Evolutionary conservation across 441 rosid species (phyloP).

Genomic region (Erodium moschatum): DNA sequence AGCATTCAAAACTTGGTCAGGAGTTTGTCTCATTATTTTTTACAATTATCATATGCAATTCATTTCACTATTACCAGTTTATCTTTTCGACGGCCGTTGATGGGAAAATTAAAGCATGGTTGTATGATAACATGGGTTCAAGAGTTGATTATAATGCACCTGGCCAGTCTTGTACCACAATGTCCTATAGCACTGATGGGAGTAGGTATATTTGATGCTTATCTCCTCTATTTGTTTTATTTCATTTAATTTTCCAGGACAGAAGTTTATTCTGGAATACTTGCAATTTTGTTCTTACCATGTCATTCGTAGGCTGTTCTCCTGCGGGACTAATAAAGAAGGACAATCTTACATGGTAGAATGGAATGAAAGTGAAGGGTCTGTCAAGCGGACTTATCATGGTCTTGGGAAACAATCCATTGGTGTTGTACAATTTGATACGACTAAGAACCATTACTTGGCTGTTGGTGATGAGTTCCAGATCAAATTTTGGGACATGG

Average conservation of each 20-base stretch:
- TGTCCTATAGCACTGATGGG: slow-evolving; percentile 79
- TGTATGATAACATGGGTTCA: slow-evolving; percentile 62
- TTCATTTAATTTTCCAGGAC: background rate
- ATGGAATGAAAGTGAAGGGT: slow-evolving; percentile 84
- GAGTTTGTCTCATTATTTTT: background rate
- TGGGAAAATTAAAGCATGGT: slow-evolving; percentile 83
- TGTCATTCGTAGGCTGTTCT: slow-evolving; percentile 43
- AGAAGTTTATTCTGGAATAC: background rate
- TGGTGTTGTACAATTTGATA: slow-evolving; percentile 65
- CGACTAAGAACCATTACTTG: slow-evolving; percentile 58
- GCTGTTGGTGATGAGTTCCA: slow-evolving; percentile 65
- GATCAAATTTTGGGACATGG: slow-evolving; percentile 74
- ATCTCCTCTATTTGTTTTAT: slow-evolving; percentile 8
- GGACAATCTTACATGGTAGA: slow-evolving; percentile 70
- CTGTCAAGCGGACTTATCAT: slow-evolving; percentile 45
- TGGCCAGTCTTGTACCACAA: slow-evolving; percentile 54
- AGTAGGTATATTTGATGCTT: slow-evolving; percentile 36
- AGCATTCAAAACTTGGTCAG: background rate
- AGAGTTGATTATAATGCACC: slow-evolving; percentile 82
- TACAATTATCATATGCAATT: background rate
- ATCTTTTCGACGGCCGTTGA: slow-evolving; percentile 70
- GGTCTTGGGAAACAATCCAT: slow-evolving; percentile 62
- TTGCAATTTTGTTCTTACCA: slow-evolving; percentile 18
- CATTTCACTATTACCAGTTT: slow-evolving; percentile 33
- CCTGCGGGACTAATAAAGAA: slow-evolving; percentile 71